Evolutionary conservation across 1,139 yeast species (phyloP), one percentile per base, ranked within the genome.

Genomic region (Kurtzmaniella quercitrusa): DNA sequence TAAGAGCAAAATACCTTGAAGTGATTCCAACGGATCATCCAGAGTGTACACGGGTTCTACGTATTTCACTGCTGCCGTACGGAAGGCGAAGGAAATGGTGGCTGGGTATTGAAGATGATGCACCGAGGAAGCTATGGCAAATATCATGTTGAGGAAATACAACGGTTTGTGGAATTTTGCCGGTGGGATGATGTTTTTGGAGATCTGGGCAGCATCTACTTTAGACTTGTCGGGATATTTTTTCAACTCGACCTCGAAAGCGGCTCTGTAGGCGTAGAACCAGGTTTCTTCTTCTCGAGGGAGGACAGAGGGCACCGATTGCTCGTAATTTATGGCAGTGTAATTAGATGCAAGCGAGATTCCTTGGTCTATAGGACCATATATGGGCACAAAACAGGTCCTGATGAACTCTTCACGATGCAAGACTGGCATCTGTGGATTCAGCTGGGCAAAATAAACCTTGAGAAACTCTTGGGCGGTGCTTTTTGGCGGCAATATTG

Each of bases 71-170:
- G 95, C 96, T 9, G 93, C 81, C 40, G 77, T 66, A 49, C 82
- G 77, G 59, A 83, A 86, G n/a, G 86, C 75, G 42, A 84, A 93
- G 1, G 91, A 80, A 18, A 82, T 80, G 33, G 79, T 73, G 8
- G 77, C 74, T 2, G 87, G 86, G 51, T 85, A 81, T 52, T 81
- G 83, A 44, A 87, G 69, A 49, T 85, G 88, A 51, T 82, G 81
- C 9, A 81, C 82, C 1, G 95, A 83, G 1, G 88, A 79, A 0
- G 95, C 87, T 42, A 90, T 79, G 2, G 96, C 94, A 65, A 89
- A 85, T 0, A 86, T 74, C 58, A 87, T 76, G 55, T 86, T 82
- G 48, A 87, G 65, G 52, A 87, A 86, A 57, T 76, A 88, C 19
- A 86, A 55, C 3, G 73, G 57, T 38, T 58, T 62, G 44, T 64